Base-by-base conservation (phyloP, 2,329 filamentous ascomycete genomes). In the Phyllosticta citribraziliensis region DNA sequence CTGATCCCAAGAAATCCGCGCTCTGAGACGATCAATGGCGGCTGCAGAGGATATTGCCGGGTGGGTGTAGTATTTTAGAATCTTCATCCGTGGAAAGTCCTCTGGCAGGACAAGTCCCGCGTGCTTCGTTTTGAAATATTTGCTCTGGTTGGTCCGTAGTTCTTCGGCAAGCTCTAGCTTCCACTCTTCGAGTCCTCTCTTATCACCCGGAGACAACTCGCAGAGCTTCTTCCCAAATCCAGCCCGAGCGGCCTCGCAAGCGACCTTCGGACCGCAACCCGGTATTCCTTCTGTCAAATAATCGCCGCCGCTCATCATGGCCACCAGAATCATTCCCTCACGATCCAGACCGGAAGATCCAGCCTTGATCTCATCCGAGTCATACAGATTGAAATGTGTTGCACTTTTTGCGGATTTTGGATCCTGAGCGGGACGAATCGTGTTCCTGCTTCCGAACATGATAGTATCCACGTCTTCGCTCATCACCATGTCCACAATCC, bases 391-490 rank as follows among this genome's bases (percentile, higher is more conserved):
- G 58, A 97, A 87, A 69, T 97, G 94, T 0, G 93, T 97, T 0
- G 91, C 89, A 0, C 76, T 78, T 64, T 88, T 88, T 67, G 80
- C 83, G 0, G 80, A 77, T 53, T 78, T 81, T 12, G 80, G 81
- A 70, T 95, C 90, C 17, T 2, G 88, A 82, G 0, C 89, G 89
- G 86, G 90, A 97, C 91, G 83, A 52, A 97, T 76, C 0, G 88
- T 93, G 47, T 84, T 76, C 0, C 83, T 86, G 65, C 91, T 94
- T 1, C 94, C 94, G 75, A 97, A 97, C 93, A 97, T 97, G 68
- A 97, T 83, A 1, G 93, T 94, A 71, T 99, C 94, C 52, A 97
- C 91, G 78, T 99, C 94, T 72, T 99, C 92, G 72, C 90, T 97
- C 67, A 99, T 79, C 1, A 97, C 94, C 0, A 90, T 93, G 73